phyloP scores from a whole-genome alignment of 2,329 filamentous ascomycete genomes.

The Pyrenochaeta sp. region DNA sequence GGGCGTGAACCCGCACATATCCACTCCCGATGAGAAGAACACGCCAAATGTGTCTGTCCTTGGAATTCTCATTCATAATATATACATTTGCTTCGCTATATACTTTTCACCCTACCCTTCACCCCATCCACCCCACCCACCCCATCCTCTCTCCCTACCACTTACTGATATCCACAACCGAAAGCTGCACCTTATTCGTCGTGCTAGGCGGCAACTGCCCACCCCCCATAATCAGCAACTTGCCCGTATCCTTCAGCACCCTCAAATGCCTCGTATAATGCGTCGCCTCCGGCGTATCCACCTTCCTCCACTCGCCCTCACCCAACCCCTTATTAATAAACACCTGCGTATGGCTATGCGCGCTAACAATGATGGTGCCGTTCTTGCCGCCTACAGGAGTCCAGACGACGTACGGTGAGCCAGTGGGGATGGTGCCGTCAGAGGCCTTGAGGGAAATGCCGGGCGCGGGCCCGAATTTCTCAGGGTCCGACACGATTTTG shows the following conservation, averaged over 20 bases:
- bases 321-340: slow-evolving; percentile 60
- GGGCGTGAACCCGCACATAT: too few species aligned
- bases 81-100: too few species aligned
- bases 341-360: slow-evolving; percentile 51
- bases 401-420: slow-evolving; percentile 64
- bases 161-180: slow-evolving; percentile 43
- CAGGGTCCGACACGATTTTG: slow-evolving; percentile 58
- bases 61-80: too few species aligned
- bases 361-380: slow-evolving; percentile 61
- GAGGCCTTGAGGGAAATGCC: slow-evolving; percentile 54
- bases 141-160: slow-evolving; percentile 1
- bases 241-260: slow-evolving; percentile 52
- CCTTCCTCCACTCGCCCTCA: slow-evolving; percentile 56
- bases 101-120: background rate
- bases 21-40: too few species aligned
- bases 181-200: slow-evolving; percentile 42
- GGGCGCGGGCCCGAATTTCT: slow-evolving; percentile 55
- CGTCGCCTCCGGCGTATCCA: slow-evolving; percentile 51
- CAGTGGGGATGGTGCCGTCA: slow-evolving; percentile 56
- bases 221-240: slow-evolving; percentile 54
- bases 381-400: slow-evolving; percentile 57
- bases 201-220: slow-evolving; percentile 48
- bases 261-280: slow-evolving; percentile 59
- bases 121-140: background rate
- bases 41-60: too few species aligned